Evolutionary conservation across 352 stramenopile genomes (phyloP).

Genomic region (Phytophthora colocasiae): DNA sequence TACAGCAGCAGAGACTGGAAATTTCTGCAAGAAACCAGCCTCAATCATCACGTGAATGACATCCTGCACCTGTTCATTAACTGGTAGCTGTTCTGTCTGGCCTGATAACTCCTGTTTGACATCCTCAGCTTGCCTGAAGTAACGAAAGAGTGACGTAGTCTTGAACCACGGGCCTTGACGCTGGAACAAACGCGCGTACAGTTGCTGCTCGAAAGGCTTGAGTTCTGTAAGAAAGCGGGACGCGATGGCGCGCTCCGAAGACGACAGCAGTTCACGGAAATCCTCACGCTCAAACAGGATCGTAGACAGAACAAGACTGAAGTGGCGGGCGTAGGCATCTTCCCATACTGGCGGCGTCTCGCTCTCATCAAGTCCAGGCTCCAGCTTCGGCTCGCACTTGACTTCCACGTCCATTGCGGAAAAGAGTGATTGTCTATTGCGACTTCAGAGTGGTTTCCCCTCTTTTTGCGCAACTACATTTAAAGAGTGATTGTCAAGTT

Average conservation of each 20-base stretch:
- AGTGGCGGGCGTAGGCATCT: conserved; percentile 76
- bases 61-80: conserved; percentile 47
- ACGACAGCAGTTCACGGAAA: conserved; percentile 56
- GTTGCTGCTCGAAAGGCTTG: conserved; percentile 56
- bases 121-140: conserved; percentile 42
- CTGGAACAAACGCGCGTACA: conserved; percentile 83
- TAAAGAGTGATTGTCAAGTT: not conserved
- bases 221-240: conserved; percentile 58
- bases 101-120: not conserved
- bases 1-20: conserved; percentile 15
- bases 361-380: not conserved
- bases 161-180: conserved; percentile 83
- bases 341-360: conserved; percentile 19
- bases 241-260: conserved; percentile 49
- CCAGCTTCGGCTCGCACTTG: conserved; percentile 2
- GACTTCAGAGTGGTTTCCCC: not conserved
- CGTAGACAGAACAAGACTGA: conserved; percentile 59
- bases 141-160: conserved; percentile 63
- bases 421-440: not conserved
- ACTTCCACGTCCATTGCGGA: conserved; percentile 1
- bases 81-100: conserved; percentile 21
- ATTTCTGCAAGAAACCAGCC: conserved; percentile 42
- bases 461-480: not conserved
- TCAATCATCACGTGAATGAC: conserved; percentile 53
- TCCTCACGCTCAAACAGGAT: conserved; percentile 55